Percentiles rank a stretch among this genome's conserved stretches.
Conservation (phyloP, 257 asterid genomes). For the Solanum piurae region DNA sequence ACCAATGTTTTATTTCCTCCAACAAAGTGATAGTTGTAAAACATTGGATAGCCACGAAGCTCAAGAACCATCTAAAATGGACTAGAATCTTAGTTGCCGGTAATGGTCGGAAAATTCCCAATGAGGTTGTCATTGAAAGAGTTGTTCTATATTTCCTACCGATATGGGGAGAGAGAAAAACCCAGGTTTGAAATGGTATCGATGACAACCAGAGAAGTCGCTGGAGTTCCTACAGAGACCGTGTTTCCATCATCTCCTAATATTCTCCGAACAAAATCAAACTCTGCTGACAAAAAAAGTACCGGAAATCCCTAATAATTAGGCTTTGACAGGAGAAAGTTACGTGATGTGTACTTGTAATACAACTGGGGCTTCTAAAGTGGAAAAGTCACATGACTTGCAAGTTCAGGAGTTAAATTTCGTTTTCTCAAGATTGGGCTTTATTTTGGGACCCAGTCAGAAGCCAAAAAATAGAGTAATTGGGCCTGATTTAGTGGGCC, state of each 20-base stretch:
- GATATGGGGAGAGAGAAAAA: background rate
- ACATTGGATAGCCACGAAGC: background rate
- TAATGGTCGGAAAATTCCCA: background rate
- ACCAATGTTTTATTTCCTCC: background rate
- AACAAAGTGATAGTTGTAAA: background rate
- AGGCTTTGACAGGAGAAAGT: background rate
- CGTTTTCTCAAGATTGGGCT: background rate
- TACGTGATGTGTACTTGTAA: background rate
- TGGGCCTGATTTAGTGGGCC: background rate
- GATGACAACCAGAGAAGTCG: background rate
- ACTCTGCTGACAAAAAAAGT: background rate
- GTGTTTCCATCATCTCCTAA: background rate
- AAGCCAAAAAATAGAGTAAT: background rate
- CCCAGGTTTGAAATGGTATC: background rate
- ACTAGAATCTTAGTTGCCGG: background rate
- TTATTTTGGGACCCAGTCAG: background rate
- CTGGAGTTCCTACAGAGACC: background rate
- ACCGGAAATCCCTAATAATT: background rate
- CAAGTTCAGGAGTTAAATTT: background rate
- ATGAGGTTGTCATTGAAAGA: background rate
- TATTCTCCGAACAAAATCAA: background rate
- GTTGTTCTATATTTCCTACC: background rate
- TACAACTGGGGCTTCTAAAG: background rate
- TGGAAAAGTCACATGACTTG: background rate
- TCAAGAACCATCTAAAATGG: background rate